phyloP scores from a whole-genome alignment of 2,329 filamentous ascomycete species.

The Botrytis sinoallii region DNA sequence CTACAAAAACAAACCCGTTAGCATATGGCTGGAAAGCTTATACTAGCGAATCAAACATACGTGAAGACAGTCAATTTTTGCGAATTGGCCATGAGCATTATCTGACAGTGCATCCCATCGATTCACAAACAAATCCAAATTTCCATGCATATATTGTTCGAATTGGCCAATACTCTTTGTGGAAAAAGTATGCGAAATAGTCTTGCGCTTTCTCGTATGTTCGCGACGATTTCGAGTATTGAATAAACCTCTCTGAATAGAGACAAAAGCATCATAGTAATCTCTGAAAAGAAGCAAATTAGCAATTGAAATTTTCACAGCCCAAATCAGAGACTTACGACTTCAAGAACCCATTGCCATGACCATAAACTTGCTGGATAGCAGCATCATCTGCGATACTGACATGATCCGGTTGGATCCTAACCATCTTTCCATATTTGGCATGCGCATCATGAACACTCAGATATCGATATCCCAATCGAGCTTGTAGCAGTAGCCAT shows the following conservation, averaged over 20 bases:
- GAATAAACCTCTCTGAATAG: slow-evolving; percentile 80
- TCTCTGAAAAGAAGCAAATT: slow-evolving; percentile 51
- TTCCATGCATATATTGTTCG: slow-evolving; percentile 82
- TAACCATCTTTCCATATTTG: slow-evolving; percentile 70
- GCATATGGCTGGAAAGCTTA: not conserved
- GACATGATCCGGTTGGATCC: slow-evolving; percentile 81
- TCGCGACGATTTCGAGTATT: slow-evolving; percentile 80
- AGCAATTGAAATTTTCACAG: not conserved
- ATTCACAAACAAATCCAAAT: slow-evolving; percentile 68
- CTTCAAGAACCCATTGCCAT: slow-evolving; percentile 73
- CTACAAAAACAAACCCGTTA: not conserved
- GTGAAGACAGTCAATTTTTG: slow-evolving; percentile 68
- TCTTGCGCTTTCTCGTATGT: slow-evolving; percentile 85
- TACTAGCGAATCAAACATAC: not conserved
- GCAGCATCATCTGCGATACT: slow-evolving; percentile 78
- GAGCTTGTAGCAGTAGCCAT: slow-evolving; percentile 69
- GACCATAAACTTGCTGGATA: slow-evolving; percentile 74
- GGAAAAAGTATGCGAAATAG: slow-evolving; percentile 82
- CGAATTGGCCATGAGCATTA: slow-evolving; percentile 44
- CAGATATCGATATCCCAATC: slow-evolving; percentile 62
- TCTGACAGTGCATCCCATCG: slow-evolving; percentile 67
- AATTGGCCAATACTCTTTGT: slow-evolving; percentile 78
- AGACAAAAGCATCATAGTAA: slow-evolving; percentile 90
- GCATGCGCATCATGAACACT: slow-evolving; percentile 71
- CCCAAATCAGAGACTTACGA: slow-evolving; percentile 43